Percentiles rank a stretch among this genome's conserved stretches.
phyloP scores from a whole-genome alignment of 306 rosid species.

The Cucumis cinereus region DNA sequence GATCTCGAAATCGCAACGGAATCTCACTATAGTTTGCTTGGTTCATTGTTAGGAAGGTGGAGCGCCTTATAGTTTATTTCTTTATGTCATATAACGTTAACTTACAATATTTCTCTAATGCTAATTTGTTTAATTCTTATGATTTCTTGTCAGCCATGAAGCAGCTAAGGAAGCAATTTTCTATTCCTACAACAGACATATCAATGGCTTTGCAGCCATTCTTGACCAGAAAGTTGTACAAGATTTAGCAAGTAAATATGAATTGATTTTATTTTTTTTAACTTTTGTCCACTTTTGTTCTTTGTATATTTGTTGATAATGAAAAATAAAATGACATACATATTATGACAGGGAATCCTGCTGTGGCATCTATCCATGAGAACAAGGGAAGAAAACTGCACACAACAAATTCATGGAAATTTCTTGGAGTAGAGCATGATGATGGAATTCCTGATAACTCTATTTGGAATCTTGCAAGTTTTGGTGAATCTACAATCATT shows the following conservation, averaged over 20 bases:
- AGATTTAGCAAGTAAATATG: slow-evolving; percentile 23
- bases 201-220: slow-evolving; percentile 46
- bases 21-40: slow-evolving; percentile 27
- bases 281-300: neutral
- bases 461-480: slow-evolving; percentile 31
- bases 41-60: slow-evolving; percentile 38
- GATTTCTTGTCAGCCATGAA: slow-evolving; percentile 20
- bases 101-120: neutral
- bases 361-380: slow-evolving; percentile 25
- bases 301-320: neutral
- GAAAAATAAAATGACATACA: neutral
- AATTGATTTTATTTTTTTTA: neutral
- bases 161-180: slow-evolving; percentile 35
- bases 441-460: slow-evolving; percentile 21
- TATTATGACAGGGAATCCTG: slow-evolving; percentile 26
- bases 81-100: neutral
- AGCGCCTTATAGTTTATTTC: neutral
- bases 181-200: slow-evolving; percentile 35
- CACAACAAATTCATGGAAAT: slow-evolving; percentile 54
- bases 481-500: slow-evolving; percentile 51
- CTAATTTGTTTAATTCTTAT: neutral
- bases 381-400: slow-evolving; percentile 27
- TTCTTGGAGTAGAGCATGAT: slow-evolving; percentile 29
- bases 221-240: slow-evolving; percentile 32
- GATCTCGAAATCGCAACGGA: slow-evolving; percentile 20